Evolutionary conservation across 768 basidiomycete species (phyloP).

Genomic region (Grammothele lineata): DNA sequence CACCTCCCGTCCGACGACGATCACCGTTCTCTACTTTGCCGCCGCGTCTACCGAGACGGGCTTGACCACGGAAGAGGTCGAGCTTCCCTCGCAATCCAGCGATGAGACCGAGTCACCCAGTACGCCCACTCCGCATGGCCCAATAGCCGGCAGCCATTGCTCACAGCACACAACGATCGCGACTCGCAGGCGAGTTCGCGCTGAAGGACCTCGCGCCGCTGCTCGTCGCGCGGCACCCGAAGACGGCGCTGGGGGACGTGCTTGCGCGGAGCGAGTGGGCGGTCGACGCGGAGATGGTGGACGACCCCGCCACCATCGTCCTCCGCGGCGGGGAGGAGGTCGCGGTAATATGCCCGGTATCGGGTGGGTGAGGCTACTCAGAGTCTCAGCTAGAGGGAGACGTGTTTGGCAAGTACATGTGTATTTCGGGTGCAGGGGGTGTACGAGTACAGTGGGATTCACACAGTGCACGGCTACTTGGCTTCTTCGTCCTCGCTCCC

Average conservation of each 20-base stretch:
- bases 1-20: constrained; percentile 13
- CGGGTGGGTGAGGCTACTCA: constrained; percentile 51
- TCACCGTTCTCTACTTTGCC: constrained; percentile 52
- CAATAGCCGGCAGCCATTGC: too few species aligned
- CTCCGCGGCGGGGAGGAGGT: constrained; percentile 73
- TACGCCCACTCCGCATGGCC: too few species aligned
- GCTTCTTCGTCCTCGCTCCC: too few species aligned
- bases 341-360: constrained; percentile 78
- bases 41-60: constrained; percentile 70
- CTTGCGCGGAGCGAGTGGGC: constrained; percentile 69
- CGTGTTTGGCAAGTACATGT: too few species aligned
- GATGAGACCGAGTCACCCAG: too few species aligned
- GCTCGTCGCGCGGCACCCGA: constrained; percentile 53
- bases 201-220: constrained; percentile 47
- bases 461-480: too few species aligned
- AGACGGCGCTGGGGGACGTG: constrained; percentile 45
- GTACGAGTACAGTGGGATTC: too few species aligned
- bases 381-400: too few species aligned
- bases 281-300: constrained; percentile 77
- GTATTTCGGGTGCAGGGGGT: too few species aligned
- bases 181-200: constrained; percentile 43
- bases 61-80: constrained; percentile 47
- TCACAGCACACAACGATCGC: too few species aligned
- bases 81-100: constrained; percentile 26
- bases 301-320: constrained; percentile 42